Base-by-base conservation (phyloP, 2,329 filamentous ascomycete genomes). In the Thermoascus crustaceus region DNA sequence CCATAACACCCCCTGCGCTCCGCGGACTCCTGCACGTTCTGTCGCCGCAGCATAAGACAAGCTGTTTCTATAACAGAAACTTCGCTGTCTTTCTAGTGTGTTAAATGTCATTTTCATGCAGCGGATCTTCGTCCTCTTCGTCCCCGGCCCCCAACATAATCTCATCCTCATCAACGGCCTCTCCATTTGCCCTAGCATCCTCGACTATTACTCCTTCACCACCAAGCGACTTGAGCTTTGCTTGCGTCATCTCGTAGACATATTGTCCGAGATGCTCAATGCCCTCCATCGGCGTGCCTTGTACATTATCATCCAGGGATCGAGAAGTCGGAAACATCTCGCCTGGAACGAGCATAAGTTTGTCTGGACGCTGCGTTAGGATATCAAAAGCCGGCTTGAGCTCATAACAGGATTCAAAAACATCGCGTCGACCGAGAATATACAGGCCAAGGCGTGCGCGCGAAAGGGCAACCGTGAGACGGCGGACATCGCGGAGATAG, bases 251-350 rank as follows among this genome's bases (percentile, higher is more conserved):
- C 60, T 98, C 85, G 57, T 78, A 94, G 14, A 98, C 89, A 59
- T 95, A 98, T 63, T 94, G 83, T 0, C 91, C 91, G 22, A 98
- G 62, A 65, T 98, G 91, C 66, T 98, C 89, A 1, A 96, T 80
- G 21, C 83, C 77, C 50, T 89, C 84, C 85, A 98, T 96, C 13
- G 77, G 70, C 1, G 78, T 80, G n/a, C 61, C 63, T 26, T 61
- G 66, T 5, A 66, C 54, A 5, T 69, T 66, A 11, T 69, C 69
- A 6, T 68, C 66, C 11, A 64, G 57, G 4, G 54, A 52, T 29
- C 85, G 70, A 36, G 72, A 60, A 0, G 83, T 75, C 1, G 85
- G 84, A 71, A 78, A 94, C 67, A 96, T 76, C 65, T 98, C 91
- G 11, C 85, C 85, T 0, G 85, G 86, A 2, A 85, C 79, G 5